A percentile compares a stretch with the other conserved stretches of the same genome.
Evolutionary conservation across 2,329 filamentous ascomycete genomes (phyloP).

Genomic region (Beauveria varroae): DNA sequence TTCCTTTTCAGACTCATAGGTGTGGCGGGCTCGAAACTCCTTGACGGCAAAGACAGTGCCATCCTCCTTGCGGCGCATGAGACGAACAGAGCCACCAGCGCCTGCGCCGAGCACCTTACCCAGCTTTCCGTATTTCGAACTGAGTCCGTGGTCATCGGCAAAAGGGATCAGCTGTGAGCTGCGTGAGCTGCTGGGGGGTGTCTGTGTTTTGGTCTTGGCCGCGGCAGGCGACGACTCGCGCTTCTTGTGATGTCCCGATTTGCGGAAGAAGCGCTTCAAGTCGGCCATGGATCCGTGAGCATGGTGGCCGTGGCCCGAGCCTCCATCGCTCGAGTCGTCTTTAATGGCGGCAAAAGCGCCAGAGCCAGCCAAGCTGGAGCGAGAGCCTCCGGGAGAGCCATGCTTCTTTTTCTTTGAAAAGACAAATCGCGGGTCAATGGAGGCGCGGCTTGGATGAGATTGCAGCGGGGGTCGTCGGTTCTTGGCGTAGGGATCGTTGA

Average conservation of each 20-base stretch:
- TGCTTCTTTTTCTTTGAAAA: constrained; percentile 70
- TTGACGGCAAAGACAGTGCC: constrained; percentile 95
- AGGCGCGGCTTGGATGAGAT: constrained; percentile 52
- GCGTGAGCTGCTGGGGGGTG: constrained; percentile 35
- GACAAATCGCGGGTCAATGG: constrained; percentile 74
- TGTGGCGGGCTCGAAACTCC: constrained; percentile 86
- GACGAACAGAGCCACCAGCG: constrained; percentile 84
- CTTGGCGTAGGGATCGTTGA: constrained; percentile 81
- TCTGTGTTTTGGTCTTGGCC: constrained; percentile 43
- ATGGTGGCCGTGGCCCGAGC: constrained; percentile 17
- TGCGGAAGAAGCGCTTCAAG: constrained; percentile 92
- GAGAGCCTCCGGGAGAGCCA: constrained; percentile 46
- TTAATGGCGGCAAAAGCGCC: constrained; percentile 27
- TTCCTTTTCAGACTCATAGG: constrained; percentile 88
- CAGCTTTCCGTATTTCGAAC: constrained; percentile 91
- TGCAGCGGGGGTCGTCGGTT: constrained; percentile 65
- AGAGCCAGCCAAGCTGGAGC: constrained; percentile 43
- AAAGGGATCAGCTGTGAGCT: constrained; percentile 69
- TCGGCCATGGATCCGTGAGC: constrained; percentile 81
- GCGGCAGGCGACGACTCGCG: constrained; percentile 57
- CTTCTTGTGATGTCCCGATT: constrained; percentile 60
- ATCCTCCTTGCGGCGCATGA: constrained; percentile 91
- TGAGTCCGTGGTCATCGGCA: constrained; percentile 83
- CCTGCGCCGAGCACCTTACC: constrained; percentile 90
- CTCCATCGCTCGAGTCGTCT: constrained; percentile 27